Evolutionary conservation across 2,329 filamentous ascomycete genomes (phyloP).

Genomic region (Phaeomoniella chlamydospora): DNA sequence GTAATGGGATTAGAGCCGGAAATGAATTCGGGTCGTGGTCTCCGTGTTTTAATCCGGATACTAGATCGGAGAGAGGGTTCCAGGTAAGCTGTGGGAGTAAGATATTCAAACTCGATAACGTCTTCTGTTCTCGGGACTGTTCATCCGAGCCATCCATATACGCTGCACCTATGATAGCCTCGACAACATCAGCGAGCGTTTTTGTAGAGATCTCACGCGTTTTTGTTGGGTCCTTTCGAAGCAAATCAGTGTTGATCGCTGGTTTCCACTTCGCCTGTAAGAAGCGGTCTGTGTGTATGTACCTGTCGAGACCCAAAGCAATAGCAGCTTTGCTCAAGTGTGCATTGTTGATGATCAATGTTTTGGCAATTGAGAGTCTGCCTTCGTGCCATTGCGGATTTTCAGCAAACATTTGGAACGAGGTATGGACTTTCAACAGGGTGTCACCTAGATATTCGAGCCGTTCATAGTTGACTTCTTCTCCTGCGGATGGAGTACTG

Average conservation of each 20-base stretch:
- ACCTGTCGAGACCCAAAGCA: constrained; percentile 52
- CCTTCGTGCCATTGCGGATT: constrained; percentile 61
- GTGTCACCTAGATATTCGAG: constrained; percentile 81
- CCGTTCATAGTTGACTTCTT: constrained; percentile 59
- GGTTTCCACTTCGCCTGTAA: constrained; percentile 60
- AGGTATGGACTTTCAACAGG: constrained; percentile 60
- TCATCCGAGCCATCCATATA: constrained; percentile 53
- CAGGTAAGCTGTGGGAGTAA: constrained; percentile 50
- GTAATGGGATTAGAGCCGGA: constrained; percentile 12
- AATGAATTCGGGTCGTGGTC: constrained; percentile 19
- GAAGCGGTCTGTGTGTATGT: constrained; percentile 55
- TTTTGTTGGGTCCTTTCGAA: constrained; percentile 11
- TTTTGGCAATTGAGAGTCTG: constrained; percentile 54
- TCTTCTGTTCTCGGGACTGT: constrained; percentile 17
- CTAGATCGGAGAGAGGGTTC: constrained; percentile 27
- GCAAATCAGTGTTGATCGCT: constrained; percentile 36
- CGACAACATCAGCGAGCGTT: constrained; percentile 72
- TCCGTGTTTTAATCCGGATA: neutral
- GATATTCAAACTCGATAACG: constrained; percentile 42
- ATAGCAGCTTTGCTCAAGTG: constrained; percentile 54
- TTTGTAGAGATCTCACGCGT: constrained; percentile 52
- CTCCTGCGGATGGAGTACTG: constrained; percentile 46
- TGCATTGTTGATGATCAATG: constrained; percentile 58
- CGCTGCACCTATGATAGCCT: constrained; percentile 67
- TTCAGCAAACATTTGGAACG: constrained; percentile 47